Base-by-base conservation (phyloP, 352 stramenopile species). In the Phytophthora pinifolia region DNA sequence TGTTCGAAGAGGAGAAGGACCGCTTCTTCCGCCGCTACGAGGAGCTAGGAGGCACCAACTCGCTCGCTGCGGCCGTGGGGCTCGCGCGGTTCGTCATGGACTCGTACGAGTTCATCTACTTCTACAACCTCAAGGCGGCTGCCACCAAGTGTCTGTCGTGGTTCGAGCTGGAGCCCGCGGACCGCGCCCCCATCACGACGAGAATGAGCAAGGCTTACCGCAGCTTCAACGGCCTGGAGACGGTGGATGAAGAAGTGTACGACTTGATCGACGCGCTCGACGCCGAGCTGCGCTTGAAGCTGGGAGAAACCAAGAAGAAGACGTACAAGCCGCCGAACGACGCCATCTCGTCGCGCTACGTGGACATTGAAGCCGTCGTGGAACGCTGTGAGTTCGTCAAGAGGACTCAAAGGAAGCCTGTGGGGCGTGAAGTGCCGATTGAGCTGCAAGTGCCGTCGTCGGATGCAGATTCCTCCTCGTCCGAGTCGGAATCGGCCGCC, bases 41-140 rank as follows among this genome's bases (percentile, higher is more conserved):
- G 47, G 56, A 74, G 9, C 46, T 77, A 15, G 64, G 65, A 6
- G 68, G 68, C 12, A 58, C 17, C 1, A 73, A 73, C 36, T 62
- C 64, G 12, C 13, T 67, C 15, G 34, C n/a, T n/a, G 60, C 54
- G 0, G 49, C 62, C 4, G 58, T 77, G 27, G 50, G 60, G 2
- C 54, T 72, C 6, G 68, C 68, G 6, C 41, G 68, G 14, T 72
- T 66, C 32, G 44, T 77, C 18, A 49, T 77, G 39, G 68, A 77
- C 38, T 77, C 68, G 47, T 77, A 72, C 38, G 68, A 77, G 43
- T 77, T 77, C 41, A 67, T 77, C 34, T 72, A 72, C 49, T 71
- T 69, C 12, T 77, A 74, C 54, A 60, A 74, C 43, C 33, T 62
- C 43, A 69, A 66, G 29, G 68, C 64, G 6, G 45, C 32, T 1